Evolutionary conservation across 202 grass and related monocot species (phyloP).

Genomic region (Panicum hallii): DNA sequence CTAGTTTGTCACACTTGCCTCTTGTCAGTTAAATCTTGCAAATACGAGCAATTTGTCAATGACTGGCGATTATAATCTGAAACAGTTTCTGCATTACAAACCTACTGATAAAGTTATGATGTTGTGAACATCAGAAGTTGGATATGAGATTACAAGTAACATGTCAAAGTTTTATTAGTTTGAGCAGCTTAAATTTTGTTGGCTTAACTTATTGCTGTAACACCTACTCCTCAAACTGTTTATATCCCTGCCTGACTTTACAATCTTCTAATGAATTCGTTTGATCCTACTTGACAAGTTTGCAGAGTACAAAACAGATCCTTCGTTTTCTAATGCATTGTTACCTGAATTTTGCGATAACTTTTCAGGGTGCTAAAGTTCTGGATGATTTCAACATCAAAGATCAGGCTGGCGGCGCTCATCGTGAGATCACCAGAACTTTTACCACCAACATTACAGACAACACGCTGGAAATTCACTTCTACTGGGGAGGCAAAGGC

Average conservation of each 20-base stretch:
- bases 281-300: constrained; percentile 21
- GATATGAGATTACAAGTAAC: neutral
- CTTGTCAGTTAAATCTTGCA: neutral
- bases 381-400: constrained; percentile 87
- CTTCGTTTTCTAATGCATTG: neutral
- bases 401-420: constrained; percentile 62
- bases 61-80: neutral
- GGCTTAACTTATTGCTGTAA: neutral
- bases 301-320: neutral
- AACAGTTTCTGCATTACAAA: neutral
- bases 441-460: constrained; percentile 60
- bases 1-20: constrained; percentile 28
- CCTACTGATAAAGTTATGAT: neutral
- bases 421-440: constrained; percentile 48
- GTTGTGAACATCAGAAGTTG: neutral
- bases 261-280: constrained; percentile 3
- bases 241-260: neutral
- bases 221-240: constrained; percentile 20
- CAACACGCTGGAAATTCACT: constrained; percentile 89
- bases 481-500: constrained; percentile 95
- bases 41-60: neutral
- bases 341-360: neutral
- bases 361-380: constrained; percentile 69
- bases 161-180: constrained; percentile 7
- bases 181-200: constrained; percentile 11